Percentiles rank a stretch among this genome's conserved stretches.
Conservation (phyloP, 2,329 filamentous ascomycete genomes). For the Aspergillus hortae region DNA sequence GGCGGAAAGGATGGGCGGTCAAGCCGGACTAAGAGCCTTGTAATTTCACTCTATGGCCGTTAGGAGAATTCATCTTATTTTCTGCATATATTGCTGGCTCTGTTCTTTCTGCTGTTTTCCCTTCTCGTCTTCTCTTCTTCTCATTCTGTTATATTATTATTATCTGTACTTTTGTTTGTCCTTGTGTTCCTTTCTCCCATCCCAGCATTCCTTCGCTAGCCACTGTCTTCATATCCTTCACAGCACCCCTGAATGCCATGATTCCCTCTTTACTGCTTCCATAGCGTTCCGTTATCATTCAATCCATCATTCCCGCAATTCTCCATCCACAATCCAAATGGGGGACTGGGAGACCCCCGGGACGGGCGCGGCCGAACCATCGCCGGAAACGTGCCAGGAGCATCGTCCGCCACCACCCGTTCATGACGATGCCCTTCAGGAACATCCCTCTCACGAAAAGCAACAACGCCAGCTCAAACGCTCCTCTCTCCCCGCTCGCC, state of each 20-base stretch:
- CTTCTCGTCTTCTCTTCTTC: slow-evolving; percentile 3
- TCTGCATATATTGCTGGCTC: not conserved
- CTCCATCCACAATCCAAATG: slow-evolving; percentile 20
- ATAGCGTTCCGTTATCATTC: slow-evolving; percentile 3
- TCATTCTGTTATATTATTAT: not conserved
- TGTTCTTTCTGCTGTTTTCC: slow-evolving; percentile 4
- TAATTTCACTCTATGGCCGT: not conserved
- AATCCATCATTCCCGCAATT: slow-evolving; percentile 12
- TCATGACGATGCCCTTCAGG: slow-evolving; percentile 6
- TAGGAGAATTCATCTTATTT: not conserved
- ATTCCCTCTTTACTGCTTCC: slow-evolving; percentile 4
- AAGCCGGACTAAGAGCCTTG: slow-evolving; percentile 2
- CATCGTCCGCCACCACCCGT: slow-evolving; percentile 1
- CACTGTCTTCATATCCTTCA: not conserved
- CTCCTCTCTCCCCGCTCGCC: slow-evolving; percentile 31
- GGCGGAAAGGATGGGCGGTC: slow-evolving; percentile 14
- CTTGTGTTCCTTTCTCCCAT: not conserved
- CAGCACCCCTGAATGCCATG: slow-evolving; percentile 12
- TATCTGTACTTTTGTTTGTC: not conserved
- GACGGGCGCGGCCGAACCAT: slow-evolving; percentile 26
- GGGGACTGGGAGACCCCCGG: slow-evolving; percentile 29
- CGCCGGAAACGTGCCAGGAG: slow-evolving; percentile 27
- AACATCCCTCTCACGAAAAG: slow-evolving; percentile 12
- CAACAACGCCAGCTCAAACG: slow-evolving; percentile 25
- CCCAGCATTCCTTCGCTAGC: not conserved